Percentiles rank a stretch among this genome's conserved stretches.
These are phyloP conservation scores for Sutorius eximius DNA, from an alignment of 1,284 basidiomycete genomes.

Conservation along the genomic window DNA sequence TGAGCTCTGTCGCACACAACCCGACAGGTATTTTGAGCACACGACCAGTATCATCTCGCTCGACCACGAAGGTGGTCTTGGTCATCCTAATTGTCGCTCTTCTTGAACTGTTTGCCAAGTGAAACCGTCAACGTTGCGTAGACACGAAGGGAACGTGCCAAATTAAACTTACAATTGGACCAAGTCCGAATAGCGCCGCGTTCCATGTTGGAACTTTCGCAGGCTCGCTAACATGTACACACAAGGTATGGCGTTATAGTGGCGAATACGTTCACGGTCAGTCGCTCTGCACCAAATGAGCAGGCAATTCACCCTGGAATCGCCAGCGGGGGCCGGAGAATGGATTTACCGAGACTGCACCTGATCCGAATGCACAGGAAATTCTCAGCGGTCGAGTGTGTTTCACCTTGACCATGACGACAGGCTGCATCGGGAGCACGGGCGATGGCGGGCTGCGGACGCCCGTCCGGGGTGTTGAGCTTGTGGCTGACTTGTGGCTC, in stretches of 20 bases:
- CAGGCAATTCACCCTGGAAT: conserved; percentile 2
- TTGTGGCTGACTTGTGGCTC: conserved; percentile 32
- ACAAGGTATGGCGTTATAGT: conserved; percentile 25
- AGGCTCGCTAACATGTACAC: conserved; percentile 17
- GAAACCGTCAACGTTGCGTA: neutral
- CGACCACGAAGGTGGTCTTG: conserved; percentile 11
- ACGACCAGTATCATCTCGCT: conserved; percentile 29
- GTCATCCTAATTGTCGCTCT: neutral
- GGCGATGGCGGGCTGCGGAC: neutral
- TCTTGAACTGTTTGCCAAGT: neutral
- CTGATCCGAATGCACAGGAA: neutral
- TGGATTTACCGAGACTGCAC: neutral
- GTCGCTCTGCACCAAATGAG: neutral
- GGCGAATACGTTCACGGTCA: conserved; percentile 8
- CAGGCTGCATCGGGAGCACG: neutral
- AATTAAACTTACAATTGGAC: too few species aligned
- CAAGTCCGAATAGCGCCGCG: too few species aligned
- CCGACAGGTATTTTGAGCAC: conserved; percentile 20
- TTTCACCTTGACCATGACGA: conserved; percentile 4
- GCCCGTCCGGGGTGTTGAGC: conserved; percentile 12
- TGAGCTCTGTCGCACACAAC: neutral
- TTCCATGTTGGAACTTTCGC: conserved; percentile 5
- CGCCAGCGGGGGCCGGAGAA: conserved; percentile 6
- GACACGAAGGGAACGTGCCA: too few species aligned
- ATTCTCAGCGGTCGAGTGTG: neutral